Evolutionary conservation across 1,284 basidiomycete species (phyloP).

Genomic region (Mycena sp.): DNA sequence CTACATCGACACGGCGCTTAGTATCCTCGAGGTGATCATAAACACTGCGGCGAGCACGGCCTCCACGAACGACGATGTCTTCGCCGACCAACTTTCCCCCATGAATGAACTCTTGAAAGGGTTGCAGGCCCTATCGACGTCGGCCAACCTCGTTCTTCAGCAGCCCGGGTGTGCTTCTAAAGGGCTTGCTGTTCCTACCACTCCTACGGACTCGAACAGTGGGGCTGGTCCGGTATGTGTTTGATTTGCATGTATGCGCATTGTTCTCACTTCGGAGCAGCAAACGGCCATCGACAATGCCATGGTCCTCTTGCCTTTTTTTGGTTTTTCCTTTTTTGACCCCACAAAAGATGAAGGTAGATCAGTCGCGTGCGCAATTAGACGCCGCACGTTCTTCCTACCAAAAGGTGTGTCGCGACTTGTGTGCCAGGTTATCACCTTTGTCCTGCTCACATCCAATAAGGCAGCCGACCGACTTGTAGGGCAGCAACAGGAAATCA

Average conservation of each 20-base stretch:
- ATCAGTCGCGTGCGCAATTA: background rate
- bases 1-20: background rate
- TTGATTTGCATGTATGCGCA: too few relatives aligned
- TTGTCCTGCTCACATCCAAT: background rate
- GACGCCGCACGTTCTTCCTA: background rate
- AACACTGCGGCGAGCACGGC: background rate
- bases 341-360: background rate
- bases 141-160: background rate
- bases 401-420: background rate
- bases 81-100: background rate
- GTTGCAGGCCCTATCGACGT: background rate
- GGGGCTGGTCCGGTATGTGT: background rate
- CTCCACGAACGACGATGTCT: background rate
- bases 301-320: too few relatives aligned
- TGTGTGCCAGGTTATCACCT: background rate
- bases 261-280: background rate
- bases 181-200: background rate
- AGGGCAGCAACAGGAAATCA: background rate
- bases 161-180: background rate
- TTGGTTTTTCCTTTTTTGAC: background rate
- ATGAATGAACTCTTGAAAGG: background rate
- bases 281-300: background rate
- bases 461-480: background rate
- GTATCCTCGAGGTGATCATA: background rate
- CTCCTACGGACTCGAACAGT: background rate